Evolutionary conservation across 2,329 filamentous ascomycete species (phyloP), one percentile per base, ranked within the genome.

Genomic region (Neurospora sp.): DNA sequence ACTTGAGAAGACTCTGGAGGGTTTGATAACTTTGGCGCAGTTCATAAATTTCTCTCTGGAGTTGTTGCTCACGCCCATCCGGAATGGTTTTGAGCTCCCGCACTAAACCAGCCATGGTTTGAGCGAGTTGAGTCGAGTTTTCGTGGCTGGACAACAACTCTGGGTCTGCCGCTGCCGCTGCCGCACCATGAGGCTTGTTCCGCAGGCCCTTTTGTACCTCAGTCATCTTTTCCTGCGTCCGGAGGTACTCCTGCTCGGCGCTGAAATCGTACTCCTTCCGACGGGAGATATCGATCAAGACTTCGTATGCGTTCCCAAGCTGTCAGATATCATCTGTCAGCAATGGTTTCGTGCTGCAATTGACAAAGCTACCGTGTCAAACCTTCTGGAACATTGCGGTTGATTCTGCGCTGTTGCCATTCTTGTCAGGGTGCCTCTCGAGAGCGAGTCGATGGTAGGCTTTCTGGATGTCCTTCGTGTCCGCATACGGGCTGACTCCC

Each of bases 241-340:
- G 11, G 28, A 62, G 6, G 23, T 36, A 62, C 23, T 62, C 23
- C 15, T 62, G 8, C 43, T 12, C 1, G 43, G 28, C 19, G 3
- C 5, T 43, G 3, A 43, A 12, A 36, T 62, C 28, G 52, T 62
- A 62, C 1, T 1, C 4, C 52, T 3, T 10, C 0, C 52, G 52
- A 62, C 28, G 23, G 52, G 15, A 0, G 1, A 0, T 0, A 10
- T 33, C 12, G 6, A 2, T 17, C 28, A 62, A 6, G 52, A 8
- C 1, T 28, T 36, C 8, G 28, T 2, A 62, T 62, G 28, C 52
- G 6, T 33, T 17, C 6, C 4, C 1, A n/a, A 62, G 12, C 52
- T 62, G 4, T 3, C 23, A 36, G 28, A 17, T 17, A 36, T 8
- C 4, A 2, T 36, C 1, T 8, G 15, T 62, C 6, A 62, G 52